Evolutionary conservation across 106 monocot genomes (phyloP).

Genomic region (Dendrobium huoshanense): DNA sequence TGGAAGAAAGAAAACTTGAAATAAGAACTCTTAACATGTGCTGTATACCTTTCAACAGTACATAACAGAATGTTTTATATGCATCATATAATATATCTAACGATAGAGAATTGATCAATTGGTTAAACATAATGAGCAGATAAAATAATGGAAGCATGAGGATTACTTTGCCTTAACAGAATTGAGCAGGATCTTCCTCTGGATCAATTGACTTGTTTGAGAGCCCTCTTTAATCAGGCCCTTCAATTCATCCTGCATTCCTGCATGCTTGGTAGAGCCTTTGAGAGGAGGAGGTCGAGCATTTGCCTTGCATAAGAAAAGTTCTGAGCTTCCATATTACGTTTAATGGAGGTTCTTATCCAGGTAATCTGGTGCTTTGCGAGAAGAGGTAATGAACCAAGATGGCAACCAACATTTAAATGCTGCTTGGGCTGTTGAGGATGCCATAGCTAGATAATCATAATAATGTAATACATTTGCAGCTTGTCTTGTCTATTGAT

Average conservation of each 20-base stretch:
- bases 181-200: too few relatives aligned
- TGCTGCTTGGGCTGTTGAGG: constrained; percentile 56
- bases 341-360: too few relatives aligned
- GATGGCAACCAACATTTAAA: constrained; percentile 6
- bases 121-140: too few relatives aligned
- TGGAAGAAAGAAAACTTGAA: constrained; percentile 34
- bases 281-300: constrained; percentile 62
- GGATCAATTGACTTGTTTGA: too few relatives aligned
- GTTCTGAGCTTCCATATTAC: too few relatives aligned
- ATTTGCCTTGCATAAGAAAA: too few relatives aligned
- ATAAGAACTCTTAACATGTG: neutral
- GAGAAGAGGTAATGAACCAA: constrained; percentile 78
- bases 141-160: neutral
- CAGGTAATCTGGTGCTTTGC: constrained; percentile 6
- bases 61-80: too few relatives aligned
- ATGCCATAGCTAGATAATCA: constrained; percentile 58
- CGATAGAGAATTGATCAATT: too few relatives aligned
- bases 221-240: constrained; percentile 15
- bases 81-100: too few relatives aligned
- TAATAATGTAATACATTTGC: constrained; percentile 75
- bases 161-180: too few relatives aligned
- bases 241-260: constrained; percentile 20
- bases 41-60: too few relatives aligned
- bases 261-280: constrained; percentile 80
- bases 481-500: too few relatives aligned